A percentile compares a stretch with the other conserved stretches of the same genome.
phyloP scores from a whole-genome alignment of 2,329 filamentous ascomycete species.

The Apiospora marii region DNA sequence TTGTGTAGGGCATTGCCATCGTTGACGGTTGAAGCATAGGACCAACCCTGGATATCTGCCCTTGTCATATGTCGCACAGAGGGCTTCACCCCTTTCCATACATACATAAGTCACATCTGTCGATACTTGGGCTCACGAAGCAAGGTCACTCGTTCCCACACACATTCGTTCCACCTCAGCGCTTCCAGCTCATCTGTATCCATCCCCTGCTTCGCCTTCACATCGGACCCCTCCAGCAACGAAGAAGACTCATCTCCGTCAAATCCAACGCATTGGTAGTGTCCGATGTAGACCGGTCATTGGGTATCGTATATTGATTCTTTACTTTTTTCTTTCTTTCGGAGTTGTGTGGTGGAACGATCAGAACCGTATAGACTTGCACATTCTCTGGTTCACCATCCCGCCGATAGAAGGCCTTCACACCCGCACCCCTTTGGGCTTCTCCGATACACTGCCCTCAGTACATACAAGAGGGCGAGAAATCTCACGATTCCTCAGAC shows the following conservation, averaged over 20 bases:
- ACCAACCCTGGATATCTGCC: not conserved
- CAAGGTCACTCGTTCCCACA: not conserved
- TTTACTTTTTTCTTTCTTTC: not conserved
- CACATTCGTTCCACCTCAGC: slow-evolving; percentile 6
- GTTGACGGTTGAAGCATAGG: slow-evolving; percentile 5
- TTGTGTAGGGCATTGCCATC: slow-evolving; percentile 14
- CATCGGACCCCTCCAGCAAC: not conserved
- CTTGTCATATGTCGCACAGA: not conserved
- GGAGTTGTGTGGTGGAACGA: not conserved
- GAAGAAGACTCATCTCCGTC: not conserved
- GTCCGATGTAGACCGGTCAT: too few relatives aligned
- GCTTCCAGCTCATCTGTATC: not conserved
- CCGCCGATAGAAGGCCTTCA: not conserved
- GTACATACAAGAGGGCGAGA: not conserved
- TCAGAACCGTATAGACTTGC: not conserved
- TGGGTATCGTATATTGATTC: not conserved
- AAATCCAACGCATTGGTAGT: not conserved
- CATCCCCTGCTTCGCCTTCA: not conserved
- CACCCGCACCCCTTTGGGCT: not conserved
- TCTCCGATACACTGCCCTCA: not conserved
- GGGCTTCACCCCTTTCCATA: not conserved
- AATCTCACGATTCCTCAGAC: not conserved
- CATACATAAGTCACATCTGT: not conserved
- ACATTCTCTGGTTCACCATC: not conserved
- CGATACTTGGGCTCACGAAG: not conserved